Evolutionary conservation across 1,284 basidiomycete genomes (phyloP).

Genomic region (Ustilago loliicola): DNA sequence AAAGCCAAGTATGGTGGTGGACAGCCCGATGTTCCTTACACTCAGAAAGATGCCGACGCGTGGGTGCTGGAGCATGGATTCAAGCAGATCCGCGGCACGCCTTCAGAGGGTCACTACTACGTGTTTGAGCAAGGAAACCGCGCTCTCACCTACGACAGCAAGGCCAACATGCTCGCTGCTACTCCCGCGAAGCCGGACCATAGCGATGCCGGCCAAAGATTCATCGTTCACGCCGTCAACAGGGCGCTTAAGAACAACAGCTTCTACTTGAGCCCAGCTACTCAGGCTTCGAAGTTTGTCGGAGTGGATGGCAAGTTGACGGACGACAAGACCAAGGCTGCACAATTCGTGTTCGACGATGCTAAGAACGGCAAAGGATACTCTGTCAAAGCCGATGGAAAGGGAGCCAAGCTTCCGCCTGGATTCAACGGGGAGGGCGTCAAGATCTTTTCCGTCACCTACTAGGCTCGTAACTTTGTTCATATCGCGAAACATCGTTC

Average conservation of each 20-base stretch:
- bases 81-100: conserved; percentile 54
- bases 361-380: conserved; percentile 26
- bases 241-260: conserved; percentile 17
- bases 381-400: neutral
- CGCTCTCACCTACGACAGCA: conserved; percentile 35
- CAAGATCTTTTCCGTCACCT: conserved; percentile 11
- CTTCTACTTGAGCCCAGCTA: conserved; percentile 16
- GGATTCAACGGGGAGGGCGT: conserved; percentile 6
- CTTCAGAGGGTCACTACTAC: conserved; percentile 60
- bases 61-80: conserved; percentile 50
- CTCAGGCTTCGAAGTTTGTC: conserved; percentile 11
- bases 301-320: conserved; percentile 10
- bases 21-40: conserved; percentile 10
- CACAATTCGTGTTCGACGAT: conserved; percentile 23
- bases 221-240: conserved; percentile 17
- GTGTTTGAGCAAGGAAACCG: conserved; percentile 43
- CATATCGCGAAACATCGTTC: no score
- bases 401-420: conserved; percentile 6
- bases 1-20: conserved; percentile 62
- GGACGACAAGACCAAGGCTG: conserved; percentile 7
- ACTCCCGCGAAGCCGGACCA: conserved; percentile 5
- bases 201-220: conserved; percentile 8
- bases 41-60: conserved; percentile 4
- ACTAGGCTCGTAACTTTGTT: neutral
- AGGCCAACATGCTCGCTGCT: neutral